These are phyloP conservation scores for Phoma sp. DNA, from an alignment of 2,329 filamentous ascomycete genomes.

Conservation along the genomic window DNA sequence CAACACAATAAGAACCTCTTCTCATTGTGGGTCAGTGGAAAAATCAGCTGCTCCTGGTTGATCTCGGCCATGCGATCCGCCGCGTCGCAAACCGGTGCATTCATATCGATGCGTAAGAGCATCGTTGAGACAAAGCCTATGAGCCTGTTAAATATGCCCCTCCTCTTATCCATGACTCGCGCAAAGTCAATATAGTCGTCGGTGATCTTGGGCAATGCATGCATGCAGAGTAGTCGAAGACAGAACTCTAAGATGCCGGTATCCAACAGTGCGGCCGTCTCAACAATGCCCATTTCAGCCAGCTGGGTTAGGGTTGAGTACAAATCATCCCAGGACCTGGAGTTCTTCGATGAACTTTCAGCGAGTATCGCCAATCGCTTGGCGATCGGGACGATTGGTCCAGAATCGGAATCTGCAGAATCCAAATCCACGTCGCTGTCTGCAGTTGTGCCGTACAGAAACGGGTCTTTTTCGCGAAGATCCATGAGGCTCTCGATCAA, in stretches of 20 bases:
- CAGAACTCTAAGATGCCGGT: slow-evolving; percentile 38
- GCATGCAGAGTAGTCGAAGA: slow-evolving; percentile 40
- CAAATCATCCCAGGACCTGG: slow-evolving; percentile 48
- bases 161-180: slow-evolving; percentile 43
- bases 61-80: slow-evolving; percentile 31
- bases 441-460: slow-evolving; percentile 30
- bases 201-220: slow-evolving; percentile 26
- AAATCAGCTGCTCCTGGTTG: slow-evolving; percentile 32
- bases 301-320: slow-evolving; percentile 43
- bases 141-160: slow-evolving; percentile 39
- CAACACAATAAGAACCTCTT: slow-evolving; percentile 31
- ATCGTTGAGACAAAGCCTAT: slow-evolving; percentile 40
- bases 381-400: slow-evolving; percentile 28
- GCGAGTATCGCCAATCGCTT: slow-evolving; percentile 31
- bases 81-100: slow-evolving; percentile 17
- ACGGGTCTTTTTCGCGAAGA: slow-evolving; percentile 43
- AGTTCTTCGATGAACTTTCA: slow-evolving; percentile 28
- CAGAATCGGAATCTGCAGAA: slow-evolving; percentile 16
- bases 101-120: slow-evolving; percentile 38
- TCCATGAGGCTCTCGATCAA: slow-evolving; percentile 41
- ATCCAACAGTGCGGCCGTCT: slow-evolving; percentile 39
- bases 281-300: slow-evolving; percentile 36
- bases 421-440: slow-evolving; percentile 41
- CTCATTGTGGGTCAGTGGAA: slow-evolving; percentile 39
- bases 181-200: slow-evolving; percentile 30